A percentile compares a stretch with the other conserved stretches of the same genome.
Evolutionary conservation across 2,329 filamentous ascomycete genomes (phyloP).

Genomic region (Alternaria triticimaculans): DNA sequence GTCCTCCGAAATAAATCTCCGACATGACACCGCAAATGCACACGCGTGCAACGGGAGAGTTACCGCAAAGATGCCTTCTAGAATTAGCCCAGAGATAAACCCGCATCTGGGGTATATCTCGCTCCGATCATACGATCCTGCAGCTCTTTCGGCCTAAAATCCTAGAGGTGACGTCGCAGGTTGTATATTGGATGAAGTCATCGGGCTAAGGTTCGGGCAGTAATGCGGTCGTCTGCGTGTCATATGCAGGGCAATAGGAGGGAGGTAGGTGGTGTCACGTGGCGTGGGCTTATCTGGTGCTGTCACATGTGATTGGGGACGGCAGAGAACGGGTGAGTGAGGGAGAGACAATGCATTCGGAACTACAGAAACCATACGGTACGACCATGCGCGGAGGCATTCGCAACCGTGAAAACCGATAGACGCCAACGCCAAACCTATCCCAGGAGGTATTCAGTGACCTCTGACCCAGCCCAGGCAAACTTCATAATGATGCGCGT

Average conservation of each 20-base stretch:
- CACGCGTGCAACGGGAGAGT: conserved; percentile 1
- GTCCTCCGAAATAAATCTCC: conserved; percentile 9
- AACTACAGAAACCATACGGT: not conserved
- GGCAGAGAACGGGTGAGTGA: not conserved
- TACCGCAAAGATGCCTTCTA: not conserved
- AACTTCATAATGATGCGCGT: not conserved
- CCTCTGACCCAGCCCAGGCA: not conserved
- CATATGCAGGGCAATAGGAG: not conserved
- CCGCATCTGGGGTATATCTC: not conserved
- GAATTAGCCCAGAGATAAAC: not conserved
- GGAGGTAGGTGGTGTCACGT: not conserved
- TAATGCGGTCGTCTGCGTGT: not conserved
- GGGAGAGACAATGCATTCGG: not conserved
- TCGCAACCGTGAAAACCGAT: not conserved
- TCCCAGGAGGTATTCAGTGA: not conserved
- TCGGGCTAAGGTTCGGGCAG: not conserved
- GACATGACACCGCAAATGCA: conserved; percentile 5
- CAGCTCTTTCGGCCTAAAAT: not conserved
- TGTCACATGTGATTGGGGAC: not conserved
- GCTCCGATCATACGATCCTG: not conserved
- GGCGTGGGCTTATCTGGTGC: not conserved
- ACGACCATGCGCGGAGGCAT: not conserved
- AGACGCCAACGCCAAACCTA: not conserved
- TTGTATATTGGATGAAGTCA: not conserved
- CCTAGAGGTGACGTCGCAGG: not conserved